phyloP scores from a whole-genome alignment of 1,284 basidiomycete species.

The Cryptococcus sp. region DNA sequence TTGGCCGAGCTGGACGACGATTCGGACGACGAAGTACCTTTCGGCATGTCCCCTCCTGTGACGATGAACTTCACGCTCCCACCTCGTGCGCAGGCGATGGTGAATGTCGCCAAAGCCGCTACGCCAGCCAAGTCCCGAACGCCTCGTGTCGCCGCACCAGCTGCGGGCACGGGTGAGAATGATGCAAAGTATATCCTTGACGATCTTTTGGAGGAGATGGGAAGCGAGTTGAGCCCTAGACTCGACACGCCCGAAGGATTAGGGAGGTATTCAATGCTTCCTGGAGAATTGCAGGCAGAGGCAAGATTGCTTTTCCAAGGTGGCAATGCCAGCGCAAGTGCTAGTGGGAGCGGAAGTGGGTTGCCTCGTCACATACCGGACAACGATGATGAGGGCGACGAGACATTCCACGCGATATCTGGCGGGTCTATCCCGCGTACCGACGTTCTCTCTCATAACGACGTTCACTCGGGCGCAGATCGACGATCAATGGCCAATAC shows the following conservation, averaged over 20 bases:
- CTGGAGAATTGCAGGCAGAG: slow-evolving; percentile 26
- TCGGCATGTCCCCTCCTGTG: slow-evolving; percentile 80
- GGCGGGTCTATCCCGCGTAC: not conserved
- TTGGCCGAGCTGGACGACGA: slow-evolving; percentile 39
- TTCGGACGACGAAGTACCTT: slow-evolving; percentile 57
- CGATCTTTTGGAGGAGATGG: slow-evolving; percentile 49
- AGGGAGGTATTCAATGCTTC: slow-evolving; percentile 43
- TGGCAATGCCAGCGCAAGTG: slow-evolving; percentile 9
- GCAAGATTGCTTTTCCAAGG: slow-evolving; percentile 14
- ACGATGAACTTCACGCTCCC: slow-evolving; percentile 81
- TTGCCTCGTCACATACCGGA: not conserved
- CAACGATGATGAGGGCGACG: slow-evolving; percentile 12
- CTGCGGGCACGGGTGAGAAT: slow-evolving; percentile 48
- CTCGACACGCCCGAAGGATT: slow-evolving; percentile 38
- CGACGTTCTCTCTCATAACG: not conserved
- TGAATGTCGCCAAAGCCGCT: slow-evolving; percentile 54
- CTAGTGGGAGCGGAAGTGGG: slow-evolving; percentile 4
- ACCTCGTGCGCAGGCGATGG: slow-evolving; percentile 59
- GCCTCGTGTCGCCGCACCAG: not conserved
- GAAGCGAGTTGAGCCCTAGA: slow-evolving; percentile 33
- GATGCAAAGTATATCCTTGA: slow-evolving; percentile 58
- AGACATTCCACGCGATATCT: slow-evolving; percentile 4
- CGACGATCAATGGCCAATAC: slow-evolving; percentile 43
- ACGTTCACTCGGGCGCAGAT: not conserved
- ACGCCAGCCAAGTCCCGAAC: slow-evolving; percentile 15